Conservation (phyloP, 257 asterid genomes). For the Plectranthus barbatus region DNA sequence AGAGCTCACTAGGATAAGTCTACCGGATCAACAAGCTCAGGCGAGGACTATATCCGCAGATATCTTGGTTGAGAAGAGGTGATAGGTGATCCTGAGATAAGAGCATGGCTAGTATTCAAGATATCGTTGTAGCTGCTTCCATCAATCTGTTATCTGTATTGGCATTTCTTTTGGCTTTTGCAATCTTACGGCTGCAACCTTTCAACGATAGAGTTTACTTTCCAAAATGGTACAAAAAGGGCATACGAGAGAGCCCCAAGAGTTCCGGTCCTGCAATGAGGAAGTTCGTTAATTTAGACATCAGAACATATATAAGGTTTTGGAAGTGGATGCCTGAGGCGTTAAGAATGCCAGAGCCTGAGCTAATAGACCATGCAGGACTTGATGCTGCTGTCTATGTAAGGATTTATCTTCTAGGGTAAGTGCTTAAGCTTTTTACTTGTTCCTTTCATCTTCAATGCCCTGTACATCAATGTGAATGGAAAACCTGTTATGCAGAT, state of each 20-base stretch:
- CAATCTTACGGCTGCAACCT: conserved; percentile 84
- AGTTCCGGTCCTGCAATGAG: conserved; percentile 49
- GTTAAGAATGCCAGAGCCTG: conserved; percentile 87
- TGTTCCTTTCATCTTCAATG: neutral
- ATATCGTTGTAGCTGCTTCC: conserved; percentile 56
- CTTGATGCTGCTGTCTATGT: conserved; percentile 87
- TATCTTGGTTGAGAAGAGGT: conserved; percentile 22
- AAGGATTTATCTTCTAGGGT: conserved; percentile 94
- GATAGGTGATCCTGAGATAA: conserved; percentile 20
- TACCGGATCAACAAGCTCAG: conserved; percentile 6
- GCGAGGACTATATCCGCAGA: neutral
- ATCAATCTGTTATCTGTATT: conserved; percentile 78
- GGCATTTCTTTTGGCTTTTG: conserved; percentile 77
- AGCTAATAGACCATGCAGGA: conserved; percentile 88
- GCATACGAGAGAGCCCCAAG: conserved; percentile 78
- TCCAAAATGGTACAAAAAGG: conserved; percentile 94
- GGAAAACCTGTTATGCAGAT: conserved; percentile 38
- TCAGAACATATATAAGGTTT: conserved; percentile 57
- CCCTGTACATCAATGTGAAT: neutral
- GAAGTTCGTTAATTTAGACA: conserved; percentile 59
- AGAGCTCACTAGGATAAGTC: conserved; percentile 1
- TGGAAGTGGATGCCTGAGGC: conserved; percentile 99
- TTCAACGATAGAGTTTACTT: conserved; percentile 81
- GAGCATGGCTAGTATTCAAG: conserved; percentile 72
- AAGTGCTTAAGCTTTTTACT: conserved; percentile 17